These are phyloP conservation scores for Boletellus ananiceps DNA, from an alignment of 768 basidiomycete genomes.

Conservation along the genomic window DNA sequence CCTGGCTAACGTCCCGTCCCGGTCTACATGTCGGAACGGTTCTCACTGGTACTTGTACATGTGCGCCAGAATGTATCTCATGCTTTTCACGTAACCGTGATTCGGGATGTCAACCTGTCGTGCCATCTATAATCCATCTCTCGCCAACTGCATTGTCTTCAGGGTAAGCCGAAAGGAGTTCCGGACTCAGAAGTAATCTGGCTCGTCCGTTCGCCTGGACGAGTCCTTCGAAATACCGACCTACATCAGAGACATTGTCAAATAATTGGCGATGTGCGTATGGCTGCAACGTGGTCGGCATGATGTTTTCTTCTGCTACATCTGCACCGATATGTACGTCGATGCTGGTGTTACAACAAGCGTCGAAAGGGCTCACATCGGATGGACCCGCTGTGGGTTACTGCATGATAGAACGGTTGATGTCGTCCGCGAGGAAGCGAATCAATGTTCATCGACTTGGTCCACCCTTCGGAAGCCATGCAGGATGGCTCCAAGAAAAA, in stretches of 20 bases:
- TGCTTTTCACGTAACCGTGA: not conserved
- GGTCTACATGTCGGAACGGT: not conserved
- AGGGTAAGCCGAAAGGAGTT: constrained; percentile 40
- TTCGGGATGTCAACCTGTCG: constrained; percentile 1
- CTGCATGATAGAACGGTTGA: constrained; percentile 48
- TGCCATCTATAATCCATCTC: constrained; percentile 31
- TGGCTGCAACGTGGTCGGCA: constrained; percentile 17
- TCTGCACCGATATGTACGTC: constrained; percentile 16
- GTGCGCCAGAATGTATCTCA: not conserved
- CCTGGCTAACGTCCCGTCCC: not conserved
- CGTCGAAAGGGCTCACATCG: constrained; percentile 32
- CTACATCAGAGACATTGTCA: constrained; percentile 21
- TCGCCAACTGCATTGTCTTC: constrained; percentile 41
- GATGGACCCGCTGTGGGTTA: constrained; percentile 32
- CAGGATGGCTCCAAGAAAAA: constrained; percentile 29
- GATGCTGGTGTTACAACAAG: not conserved
- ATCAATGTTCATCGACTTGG: constrained; percentile 39
- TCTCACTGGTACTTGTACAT: constrained; percentile 5
- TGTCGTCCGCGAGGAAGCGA: constrained; percentile 36
- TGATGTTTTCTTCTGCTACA: constrained; percentile 36
- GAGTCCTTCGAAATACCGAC: constrained; percentile 37
- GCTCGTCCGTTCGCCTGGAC: constrained; percentile 25
- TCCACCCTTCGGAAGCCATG: constrained; percentile 41
- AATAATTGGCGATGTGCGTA: constrained; percentile 23
- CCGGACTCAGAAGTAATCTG: constrained; percentile 40